phyloP scores from a whole-genome alignment of 75 land plant genomes.

The Azolla pinnata region DNA sequence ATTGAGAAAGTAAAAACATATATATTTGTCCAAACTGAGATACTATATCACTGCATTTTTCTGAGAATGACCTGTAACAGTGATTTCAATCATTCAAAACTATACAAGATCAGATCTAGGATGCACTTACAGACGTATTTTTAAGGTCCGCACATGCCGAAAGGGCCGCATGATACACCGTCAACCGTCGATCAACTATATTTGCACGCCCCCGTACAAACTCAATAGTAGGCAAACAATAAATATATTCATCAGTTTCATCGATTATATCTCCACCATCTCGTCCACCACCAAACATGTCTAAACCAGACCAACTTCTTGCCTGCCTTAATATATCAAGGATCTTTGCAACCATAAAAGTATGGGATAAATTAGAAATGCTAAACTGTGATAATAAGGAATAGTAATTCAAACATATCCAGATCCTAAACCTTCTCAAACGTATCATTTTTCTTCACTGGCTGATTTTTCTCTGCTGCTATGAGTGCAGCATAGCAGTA shows the following conservation, averaged over 20 bases:
- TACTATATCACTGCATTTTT: too few relatives aligned
- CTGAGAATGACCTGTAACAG: too few relatives aligned
- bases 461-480: constrained; percentile 60
- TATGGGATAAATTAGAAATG: too few relatives aligned
- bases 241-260: constrained; percentile 75
- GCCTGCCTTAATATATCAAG: constrained; percentile 78
- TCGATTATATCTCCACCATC: constrained; percentile 57
- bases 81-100: too few relatives aligned
- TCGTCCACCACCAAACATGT: constrained; percentile 29
- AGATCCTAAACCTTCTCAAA: constrained; percentile 37
- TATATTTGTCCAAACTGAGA: too few relatives aligned
- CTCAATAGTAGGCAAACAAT: constrained; percentile 60
- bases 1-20: too few relatives aligned
- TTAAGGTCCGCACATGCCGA: constrained; percentile 73
- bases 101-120: not conserved
- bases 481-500: constrained; percentile 93
- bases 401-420: too few relatives aligned
- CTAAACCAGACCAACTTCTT: constrained; percentile 60
- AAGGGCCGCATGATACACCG: constrained; percentile 87
- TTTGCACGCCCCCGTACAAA: constrained; percentile 42
- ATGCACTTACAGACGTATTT: constrained; percentile 50
- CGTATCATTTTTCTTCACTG: constrained; percentile 41
- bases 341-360: constrained; percentile 37
- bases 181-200: constrained; percentile 43
- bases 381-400: too few relatives aligned